Evolutionary conservation across 2,329 filamentous ascomycete genomes (phyloP).

Genomic region (Cytospora piceicola): DNA sequence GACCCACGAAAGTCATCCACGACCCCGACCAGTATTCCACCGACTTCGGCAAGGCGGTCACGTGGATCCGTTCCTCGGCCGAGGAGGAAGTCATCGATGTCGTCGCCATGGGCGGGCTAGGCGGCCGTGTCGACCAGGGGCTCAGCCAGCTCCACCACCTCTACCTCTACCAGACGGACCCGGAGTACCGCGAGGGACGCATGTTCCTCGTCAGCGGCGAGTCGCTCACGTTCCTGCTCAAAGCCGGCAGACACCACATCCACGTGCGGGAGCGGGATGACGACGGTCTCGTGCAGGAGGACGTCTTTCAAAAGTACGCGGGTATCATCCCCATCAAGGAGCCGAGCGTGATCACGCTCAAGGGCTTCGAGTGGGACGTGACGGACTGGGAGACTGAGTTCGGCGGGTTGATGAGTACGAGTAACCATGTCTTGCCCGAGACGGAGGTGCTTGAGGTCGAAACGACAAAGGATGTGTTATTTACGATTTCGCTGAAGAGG

Average conservation of each 20-base stretch:
- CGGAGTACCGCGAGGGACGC: conserved; percentile 54
- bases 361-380: conserved; percentile 91
- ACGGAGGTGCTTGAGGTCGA: conserved; percentile 65
- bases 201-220: conserved; percentile 82
- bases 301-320: conserved; percentile 74
- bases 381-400: conserved; percentile 77
- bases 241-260: conserved; percentile 68
- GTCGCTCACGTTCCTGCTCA: conserved; percentile 82
- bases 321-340: conserved; percentile 85
- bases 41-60: conserved; percentile 85
- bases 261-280: conserved; percentile 52
- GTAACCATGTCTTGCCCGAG: conserved; percentile 70
- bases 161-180: conserved; percentile 62
- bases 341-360: conserved; percentile 76
- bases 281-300: conserved; percentile 43
- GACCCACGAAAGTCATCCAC: conserved; percentile 63
- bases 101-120: conserved; percentile 82
- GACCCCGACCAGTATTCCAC: conserved; percentile 85
- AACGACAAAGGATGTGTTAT: conserved; percentile 68
- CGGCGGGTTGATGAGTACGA: conserved; percentile 75
- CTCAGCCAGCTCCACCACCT: conserved; percentile 88
- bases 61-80: conserved; percentile 52
- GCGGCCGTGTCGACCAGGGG: conserved; percentile 90
- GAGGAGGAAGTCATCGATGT: conserved; percentile 56
- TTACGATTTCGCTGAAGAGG: conserved; percentile 69